Conservation (phyloP, 352 stramenopile genomes). For the Pythium insidiosum region DNA sequence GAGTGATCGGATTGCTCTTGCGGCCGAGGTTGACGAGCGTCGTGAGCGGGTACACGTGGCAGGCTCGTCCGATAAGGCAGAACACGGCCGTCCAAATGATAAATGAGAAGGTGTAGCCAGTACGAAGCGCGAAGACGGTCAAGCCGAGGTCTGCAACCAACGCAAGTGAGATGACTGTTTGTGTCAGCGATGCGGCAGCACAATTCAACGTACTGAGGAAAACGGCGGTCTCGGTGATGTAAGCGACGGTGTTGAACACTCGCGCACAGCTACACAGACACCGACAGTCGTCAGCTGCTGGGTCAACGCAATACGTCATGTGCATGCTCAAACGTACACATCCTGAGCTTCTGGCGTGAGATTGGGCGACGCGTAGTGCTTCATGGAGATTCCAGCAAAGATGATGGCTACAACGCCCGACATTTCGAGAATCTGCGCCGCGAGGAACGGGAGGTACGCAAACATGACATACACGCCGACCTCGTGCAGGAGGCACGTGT, state of each 20-base stretch:
- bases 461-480: constrained; percentile 87
- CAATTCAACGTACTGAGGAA: constrained; percentile 77
- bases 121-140: constrained; percentile 78
- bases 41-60: constrained; percentile 86
- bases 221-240: constrained; percentile 89
- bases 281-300: not conserved
- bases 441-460: constrained; percentile 73
- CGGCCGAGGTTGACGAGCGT: constrained; percentile 58
- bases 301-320: too few relatives aligned
- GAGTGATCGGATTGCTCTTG: constrained; percentile 52
- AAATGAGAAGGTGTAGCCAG: constrained; percentile 77
- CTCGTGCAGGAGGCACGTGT: constrained; percentile 82
- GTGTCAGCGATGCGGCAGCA: not conserved
- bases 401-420: constrained; percentile 92
- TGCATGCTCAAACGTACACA: constrained; percentile 35
- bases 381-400: constrained; percentile 89
- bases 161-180: not conserved
- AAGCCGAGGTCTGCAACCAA: constrained; percentile 76
- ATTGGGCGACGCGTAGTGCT: constrained; percentile 87
- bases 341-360: constrained; percentile 71
- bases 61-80: constrained; percentile 76
- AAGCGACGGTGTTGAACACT: constrained; percentile 87
- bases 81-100: constrained; percentile 83
- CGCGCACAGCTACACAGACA: constrained; percentile 46
- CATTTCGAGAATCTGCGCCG: constrained; percentile 67